Conservation (phyloP, 1,139 yeast species). For the Wickerhamiella infanticola region DNA sequence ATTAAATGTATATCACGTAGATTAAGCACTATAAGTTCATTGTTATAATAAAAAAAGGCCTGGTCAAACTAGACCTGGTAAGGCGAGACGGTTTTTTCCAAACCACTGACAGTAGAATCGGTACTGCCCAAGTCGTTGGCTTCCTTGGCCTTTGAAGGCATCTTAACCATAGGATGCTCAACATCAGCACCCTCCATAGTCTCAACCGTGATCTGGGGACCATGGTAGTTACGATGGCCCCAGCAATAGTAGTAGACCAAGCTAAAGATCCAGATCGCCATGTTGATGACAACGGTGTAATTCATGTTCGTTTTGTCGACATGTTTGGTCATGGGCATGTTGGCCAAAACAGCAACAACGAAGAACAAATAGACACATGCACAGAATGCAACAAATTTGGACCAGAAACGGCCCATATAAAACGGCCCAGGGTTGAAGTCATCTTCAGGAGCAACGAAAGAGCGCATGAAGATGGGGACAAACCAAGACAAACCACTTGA, state of each 20-base stretch:
- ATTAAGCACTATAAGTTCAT: too few relatives aligned
- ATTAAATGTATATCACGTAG: too few relatives aligned
- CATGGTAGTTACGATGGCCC: slow-evolving; percentile 49
- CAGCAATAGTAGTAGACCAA: slow-evolving; percentile 37
- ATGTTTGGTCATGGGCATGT: slow-evolving; percentile 37
- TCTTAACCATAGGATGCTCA: not conserved
- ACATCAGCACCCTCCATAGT: slow-evolving; percentile 8
- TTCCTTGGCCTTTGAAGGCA: not conserved
- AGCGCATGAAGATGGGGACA: slow-evolving; percentile 43
- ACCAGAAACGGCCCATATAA: slow-evolving; percentile 38
- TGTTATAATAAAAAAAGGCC: too few relatives aligned
- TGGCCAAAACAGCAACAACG: slow-evolving; percentile 54
- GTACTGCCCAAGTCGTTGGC: not conserved
- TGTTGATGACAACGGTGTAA: slow-evolving; percentile 52
- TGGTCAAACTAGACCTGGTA: too few relatives aligned
- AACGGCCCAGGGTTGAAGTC: slow-evolving; percentile 55
- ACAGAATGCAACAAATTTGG: slow-evolving; percentile 29
- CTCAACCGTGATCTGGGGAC: slow-evolving; percentile 48
- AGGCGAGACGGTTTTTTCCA: too few relatives aligned
- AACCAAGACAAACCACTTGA: slow-evolving; percentile 53
- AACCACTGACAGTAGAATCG: not conserved
- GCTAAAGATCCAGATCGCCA: slow-evolving; percentile 43
- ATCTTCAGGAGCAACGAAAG: slow-evolving; percentile 34
- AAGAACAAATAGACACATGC: slow-evolving; percentile 29
- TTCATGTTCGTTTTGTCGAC: slow-evolving; percentile 38